phyloP scores from a whole-genome alignment of 495 filamentous ascomycete species.

The Xylaria grammica region DNA sequence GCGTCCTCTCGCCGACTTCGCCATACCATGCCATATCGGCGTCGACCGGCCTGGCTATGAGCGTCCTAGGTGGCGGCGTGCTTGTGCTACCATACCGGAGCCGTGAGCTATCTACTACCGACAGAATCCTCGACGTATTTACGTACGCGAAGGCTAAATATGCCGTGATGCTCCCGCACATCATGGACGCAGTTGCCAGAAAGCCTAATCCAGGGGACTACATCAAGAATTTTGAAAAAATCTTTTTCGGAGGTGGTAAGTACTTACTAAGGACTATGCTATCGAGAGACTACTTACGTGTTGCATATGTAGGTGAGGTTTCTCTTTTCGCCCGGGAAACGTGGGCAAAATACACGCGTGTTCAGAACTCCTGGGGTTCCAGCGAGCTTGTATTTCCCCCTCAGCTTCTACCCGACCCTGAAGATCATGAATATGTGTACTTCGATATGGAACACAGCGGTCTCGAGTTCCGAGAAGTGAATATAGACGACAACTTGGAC shows the following conservation, averaged over 20 bases:
- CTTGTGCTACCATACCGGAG: not conserved
- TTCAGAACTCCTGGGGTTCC: not conserved
- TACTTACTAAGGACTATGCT: not conserved
- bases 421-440: not conserved
- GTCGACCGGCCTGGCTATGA: not conserved
- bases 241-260: constrained; percentile 9
- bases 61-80: not conserved
- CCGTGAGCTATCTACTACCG: not conserved
- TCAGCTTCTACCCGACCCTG: not conserved
- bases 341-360: constrained; percentile 3
- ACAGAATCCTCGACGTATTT: not conserved
- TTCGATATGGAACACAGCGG: constrained; percentile 7
- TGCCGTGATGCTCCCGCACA: not conserved
- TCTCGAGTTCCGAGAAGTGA: constrained; percentile 1
- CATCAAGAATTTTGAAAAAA: not conserved
- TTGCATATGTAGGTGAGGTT: not conserved
- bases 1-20: not conserved
- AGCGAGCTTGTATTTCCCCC: not conserved
- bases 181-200: not conserved
- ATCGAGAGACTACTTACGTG: not conserved
- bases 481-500: not conserved
- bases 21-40: not conserved
- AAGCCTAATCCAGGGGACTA: constrained; percentile 1
- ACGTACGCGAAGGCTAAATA: not conserved
- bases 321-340: not conserved